These are phyloP conservation scores for Casaregolazyma lundiana DNA, from an alignment of 1,139 yeast species.

Conservation along the genomic window DNA sequence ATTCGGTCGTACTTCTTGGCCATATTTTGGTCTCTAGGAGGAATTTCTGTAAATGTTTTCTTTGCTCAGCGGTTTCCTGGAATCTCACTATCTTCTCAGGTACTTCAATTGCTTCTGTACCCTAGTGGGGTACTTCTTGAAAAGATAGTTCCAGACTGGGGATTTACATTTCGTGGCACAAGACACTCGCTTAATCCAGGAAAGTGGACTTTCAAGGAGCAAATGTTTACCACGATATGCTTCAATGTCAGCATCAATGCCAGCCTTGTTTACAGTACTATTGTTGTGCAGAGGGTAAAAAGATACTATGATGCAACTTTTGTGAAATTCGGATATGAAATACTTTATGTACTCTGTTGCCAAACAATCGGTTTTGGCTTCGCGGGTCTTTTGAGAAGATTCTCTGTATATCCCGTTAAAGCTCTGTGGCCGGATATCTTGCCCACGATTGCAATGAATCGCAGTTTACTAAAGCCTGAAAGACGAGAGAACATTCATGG, in stretches of 20 bases:
- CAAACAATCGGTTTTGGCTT: conserved; percentile 59
- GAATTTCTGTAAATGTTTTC: conserved; percentile 54
- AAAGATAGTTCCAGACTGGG: conserved; percentile 29
- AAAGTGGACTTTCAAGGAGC: conserved; percentile 66
- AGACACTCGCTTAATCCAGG: conserved; percentile 55
- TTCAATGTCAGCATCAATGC: conserved; percentile 36
- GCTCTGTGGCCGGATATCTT: conserved; percentile 54
- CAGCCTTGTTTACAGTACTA: conserved; percentile 33
- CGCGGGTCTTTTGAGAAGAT: conserved; percentile 54
- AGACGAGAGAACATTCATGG: conserved; percentile 25
- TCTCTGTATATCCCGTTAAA: conserved; percentile 51
- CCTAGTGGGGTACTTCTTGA: conserved; percentile 45
- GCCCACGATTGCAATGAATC: conserved; percentile 51
- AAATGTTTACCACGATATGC: conserved; percentile 44
- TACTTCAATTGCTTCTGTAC: conserved; percentile 54
- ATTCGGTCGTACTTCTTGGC: conserved; percentile 53
- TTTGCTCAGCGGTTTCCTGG: conserved; percentile 52
- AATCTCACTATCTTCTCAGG: conserved; percentile 43
- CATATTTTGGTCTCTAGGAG: conserved; percentile 50
- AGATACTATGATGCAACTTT: conserved; percentile 41
- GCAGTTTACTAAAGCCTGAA: conserved; percentile 38
- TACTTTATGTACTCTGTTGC: conserved; percentile 46
- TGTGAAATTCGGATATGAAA: conserved; percentile 44
- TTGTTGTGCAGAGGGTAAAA: conserved; percentile 42
- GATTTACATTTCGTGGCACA: conserved; percentile 20